Conservation (phyloP, 495 filamentous ascomycete genomes). For the Extremus antarcticus region DNA sequence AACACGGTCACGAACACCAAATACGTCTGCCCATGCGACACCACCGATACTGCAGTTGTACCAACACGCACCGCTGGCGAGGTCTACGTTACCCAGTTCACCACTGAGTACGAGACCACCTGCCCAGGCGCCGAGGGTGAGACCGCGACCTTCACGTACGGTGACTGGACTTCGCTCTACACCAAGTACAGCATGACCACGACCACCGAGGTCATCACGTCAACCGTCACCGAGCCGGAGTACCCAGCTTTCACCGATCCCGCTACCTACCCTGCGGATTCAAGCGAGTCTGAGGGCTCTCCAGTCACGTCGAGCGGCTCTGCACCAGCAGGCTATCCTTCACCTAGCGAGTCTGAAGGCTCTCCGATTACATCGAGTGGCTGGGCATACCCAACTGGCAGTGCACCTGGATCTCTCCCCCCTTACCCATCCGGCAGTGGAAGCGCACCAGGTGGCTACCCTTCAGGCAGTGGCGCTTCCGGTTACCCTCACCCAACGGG, state of each 20-base stretch:
- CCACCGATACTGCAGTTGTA: background rate
- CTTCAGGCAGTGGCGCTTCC: background rate
- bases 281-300: background rate
- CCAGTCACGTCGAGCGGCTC: background rate
- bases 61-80: background rate
- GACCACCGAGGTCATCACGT: background rate
- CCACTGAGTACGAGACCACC: background rate
- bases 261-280: background rate
- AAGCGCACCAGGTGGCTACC: no score
- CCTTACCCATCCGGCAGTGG: background rate
- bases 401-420: background rate
- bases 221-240: background rate
- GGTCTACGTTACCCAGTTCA: background rate
- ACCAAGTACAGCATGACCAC: background rate
- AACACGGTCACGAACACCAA: conserved; percentile 1
- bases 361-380: no score
- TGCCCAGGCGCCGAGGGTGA: background rate
- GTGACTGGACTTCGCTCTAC: background rate
- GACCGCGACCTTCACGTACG: background rate
- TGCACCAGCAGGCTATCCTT: background rate
- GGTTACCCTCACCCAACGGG: background rate
- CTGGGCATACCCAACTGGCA: background rate
- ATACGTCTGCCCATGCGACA: background rate
- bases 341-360: background rate
- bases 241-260: background rate